These are phyloP conservation scores for Ophiostoma sp. DNA, from an alignment of 2,329 filamentous ascomycete genomes.

Conservation along the genomic window DNA sequence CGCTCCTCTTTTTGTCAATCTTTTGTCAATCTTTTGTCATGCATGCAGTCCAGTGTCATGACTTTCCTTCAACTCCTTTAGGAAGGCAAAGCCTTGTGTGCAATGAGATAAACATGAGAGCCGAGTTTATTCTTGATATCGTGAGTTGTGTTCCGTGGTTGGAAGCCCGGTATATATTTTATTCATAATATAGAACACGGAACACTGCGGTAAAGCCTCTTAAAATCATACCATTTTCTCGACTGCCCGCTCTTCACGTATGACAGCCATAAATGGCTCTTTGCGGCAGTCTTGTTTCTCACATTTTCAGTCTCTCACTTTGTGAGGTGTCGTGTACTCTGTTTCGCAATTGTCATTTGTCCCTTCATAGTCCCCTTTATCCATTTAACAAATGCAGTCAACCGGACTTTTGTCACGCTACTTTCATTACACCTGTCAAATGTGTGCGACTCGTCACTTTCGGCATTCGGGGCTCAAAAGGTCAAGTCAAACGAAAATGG, in stretches of 20 bases:
- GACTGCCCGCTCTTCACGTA: neutral
- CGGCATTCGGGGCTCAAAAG: neutral
- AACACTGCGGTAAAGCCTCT: neutral
- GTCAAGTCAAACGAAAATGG: neutral
- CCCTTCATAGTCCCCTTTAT: neutral
- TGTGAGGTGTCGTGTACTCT: constrained; percentile 5
- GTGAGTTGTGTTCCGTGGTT: neutral
- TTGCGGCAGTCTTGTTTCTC: neutral
- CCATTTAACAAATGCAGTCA: neutral
- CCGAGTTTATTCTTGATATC: neutral
- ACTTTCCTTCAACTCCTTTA: neutral
- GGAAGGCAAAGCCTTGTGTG: neutral
- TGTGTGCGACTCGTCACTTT: constrained; percentile 9
- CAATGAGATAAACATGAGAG: neutral
- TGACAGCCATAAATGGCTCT: neutral
- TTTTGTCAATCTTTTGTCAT: neutral
- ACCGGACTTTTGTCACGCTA: neutral
- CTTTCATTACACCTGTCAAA: neutral
- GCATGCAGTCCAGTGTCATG: neutral
- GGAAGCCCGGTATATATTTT: neutral
- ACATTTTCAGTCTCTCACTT: neutral
- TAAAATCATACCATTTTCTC: constrained; percentile 1
- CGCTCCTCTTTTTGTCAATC: neutral
- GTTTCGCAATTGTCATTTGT: neutral
- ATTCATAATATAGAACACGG: neutral